phyloP scores from a whole-genome alignment of 1,139 yeast genomes.

The Geotrichum bryndzae region DNA sequence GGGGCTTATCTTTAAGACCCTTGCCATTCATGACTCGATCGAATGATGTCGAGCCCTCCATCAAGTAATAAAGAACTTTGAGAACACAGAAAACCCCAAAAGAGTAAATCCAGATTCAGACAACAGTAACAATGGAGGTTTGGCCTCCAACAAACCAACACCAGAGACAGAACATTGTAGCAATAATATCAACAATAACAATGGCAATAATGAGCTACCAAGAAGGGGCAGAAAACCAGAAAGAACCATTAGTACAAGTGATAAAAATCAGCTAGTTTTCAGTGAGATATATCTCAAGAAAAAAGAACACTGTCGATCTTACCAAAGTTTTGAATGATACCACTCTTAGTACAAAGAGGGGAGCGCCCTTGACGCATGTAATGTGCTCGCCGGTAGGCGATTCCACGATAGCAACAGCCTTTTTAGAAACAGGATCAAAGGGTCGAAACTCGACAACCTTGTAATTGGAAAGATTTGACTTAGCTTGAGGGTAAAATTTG shows the following conservation, averaged over 20 bases:
- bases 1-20: slow-evolving; percentile 57
- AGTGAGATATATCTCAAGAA: slow-evolving; percentile 68
- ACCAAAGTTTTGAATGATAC: slow-evolving; percentile 70
- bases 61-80: slow-evolving; percentile 65
- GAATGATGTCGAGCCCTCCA: slow-evolving; percentile 77
- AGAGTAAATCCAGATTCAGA: slow-evolving; percentile 62
- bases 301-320: slow-evolving; percentile 61
- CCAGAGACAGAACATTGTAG: slow-evolving; percentile 63
- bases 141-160: slow-evolving; percentile 71
- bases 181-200: slow-evolving; percentile 58
- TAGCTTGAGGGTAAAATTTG: slow-evolving; percentile 48
- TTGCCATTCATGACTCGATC: slow-evolving; percentile 94
- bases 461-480: slow-evolving; percentile 58
- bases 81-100: slow-evolving; percentile 66
- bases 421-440: slow-evolving; percentile 67
- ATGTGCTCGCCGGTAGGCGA: slow-evolving; percentile 64
- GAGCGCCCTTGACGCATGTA: slow-evolving; percentile 68
- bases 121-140: slow-evolving; percentile 63
- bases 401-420: slow-evolving; percentile 63
- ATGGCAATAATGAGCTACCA: slow-evolving; percentile 74
- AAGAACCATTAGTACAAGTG: slow-evolving; percentile 74
- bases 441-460: slow-evolving; percentile 64
- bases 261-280: slow-evolving; percentile 77
- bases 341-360: slow-evolving; percentile 48
- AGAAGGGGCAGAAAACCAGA: slow-evolving; percentile 66